Conservation (phyloP, 2,329 filamentous ascomycete species). For the Gliomastix tumulicola region DNA sequence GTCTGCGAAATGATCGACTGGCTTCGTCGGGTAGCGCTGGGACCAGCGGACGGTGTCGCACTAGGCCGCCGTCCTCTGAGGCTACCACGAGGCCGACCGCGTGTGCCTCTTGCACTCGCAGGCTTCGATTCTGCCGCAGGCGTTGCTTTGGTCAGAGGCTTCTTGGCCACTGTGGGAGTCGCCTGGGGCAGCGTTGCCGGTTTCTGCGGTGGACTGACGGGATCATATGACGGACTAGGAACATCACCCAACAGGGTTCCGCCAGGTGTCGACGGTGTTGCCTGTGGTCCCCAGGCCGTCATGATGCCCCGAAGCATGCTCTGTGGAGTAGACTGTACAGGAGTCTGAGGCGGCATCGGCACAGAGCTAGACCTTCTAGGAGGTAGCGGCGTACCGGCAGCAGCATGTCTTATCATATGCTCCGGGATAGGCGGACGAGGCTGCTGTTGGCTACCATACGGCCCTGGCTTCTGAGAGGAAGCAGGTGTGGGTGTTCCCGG, state of each 20-base stretch:
- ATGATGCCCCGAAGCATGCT: constrained; percentile 31
- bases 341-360: constrained; percentile 24
- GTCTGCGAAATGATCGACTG: constrained; percentile 38
- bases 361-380: constrained; percentile 20
- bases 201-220: constrained; percentile 46
- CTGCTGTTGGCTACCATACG: constrained; percentile 18
- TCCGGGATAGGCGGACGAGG: constrained; percentile 30
- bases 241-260: constrained; percentile 26
- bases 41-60: constrained; percentile 25
- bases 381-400: constrained; percentile 18
- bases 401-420: constrained; percentile 30
- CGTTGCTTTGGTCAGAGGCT: constrained; percentile 3
- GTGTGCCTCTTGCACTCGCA: no score
- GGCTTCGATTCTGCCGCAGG: constrained; percentile 1
- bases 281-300: constrained; percentile 52
- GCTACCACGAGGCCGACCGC: not conserved
- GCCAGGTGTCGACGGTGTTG: constrained; percentile 51
- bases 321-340: constrained; percentile 17
- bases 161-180: constrained; percentile 11
- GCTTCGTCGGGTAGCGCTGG: constrained; percentile 29
- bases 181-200: constrained; percentile 26
- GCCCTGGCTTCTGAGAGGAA: no score
- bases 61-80: constrained; percentile 23
- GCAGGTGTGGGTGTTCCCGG: no score
- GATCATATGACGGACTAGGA: constrained; percentile 49